Evolutionary conservation across 2,329 filamentous ascomycete genomes (phyloP).

Genomic region (Nothophoma quercina): DNA sequence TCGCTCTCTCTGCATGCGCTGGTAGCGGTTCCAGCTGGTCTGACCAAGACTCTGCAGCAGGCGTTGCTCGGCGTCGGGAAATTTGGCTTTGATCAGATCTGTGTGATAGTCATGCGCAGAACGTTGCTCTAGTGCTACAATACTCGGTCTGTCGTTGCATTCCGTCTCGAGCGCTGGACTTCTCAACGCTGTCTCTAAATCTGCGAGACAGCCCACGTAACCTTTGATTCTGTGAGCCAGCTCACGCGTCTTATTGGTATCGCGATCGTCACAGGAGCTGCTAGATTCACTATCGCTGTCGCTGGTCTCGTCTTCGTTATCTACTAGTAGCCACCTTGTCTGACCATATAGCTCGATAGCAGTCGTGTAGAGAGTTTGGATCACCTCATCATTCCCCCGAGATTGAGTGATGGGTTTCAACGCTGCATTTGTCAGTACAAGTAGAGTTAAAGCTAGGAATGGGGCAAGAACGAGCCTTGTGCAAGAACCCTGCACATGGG

Average conservation of each 20-base stretch:
- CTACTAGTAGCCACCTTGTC: slow-evolving; percentile 19
- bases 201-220: slow-evolving; percentile 25
- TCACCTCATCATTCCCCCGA: not conserved
- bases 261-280: not conserved
- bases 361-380: not conserved
- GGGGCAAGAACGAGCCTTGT: slow-evolving; percentile 8
- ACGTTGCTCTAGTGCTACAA: slow-evolving; percentile 13
- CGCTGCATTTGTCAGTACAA: not conserved
- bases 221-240: slow-evolving; percentile 19
- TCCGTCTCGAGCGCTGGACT: slow-evolving; percentile 27
- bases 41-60: slow-evolving; percentile 25
- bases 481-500: slow-evolving; percentile 18
- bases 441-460: not conserved
- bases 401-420: too few relatives aligned
- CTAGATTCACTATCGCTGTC: slow-evolving; percentile 16
- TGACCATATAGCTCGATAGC: slow-evolving; percentile 19
- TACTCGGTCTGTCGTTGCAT: slow-evolving; percentile 10
- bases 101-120: slow-evolving; percentile 29
- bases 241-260: not conserved
- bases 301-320: slow-evolving; percentile 4
- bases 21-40: slow-evolving; percentile 31
- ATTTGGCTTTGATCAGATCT: slow-evolving; percentile 25
- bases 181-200: slow-evolving; percentile 24
- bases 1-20: slow-evolving; percentile 26
- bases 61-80: slow-evolving; percentile 14